Conservation (phyloP, 2,329 filamentous ascomycete species). For the Penicillium sp. region DNA sequence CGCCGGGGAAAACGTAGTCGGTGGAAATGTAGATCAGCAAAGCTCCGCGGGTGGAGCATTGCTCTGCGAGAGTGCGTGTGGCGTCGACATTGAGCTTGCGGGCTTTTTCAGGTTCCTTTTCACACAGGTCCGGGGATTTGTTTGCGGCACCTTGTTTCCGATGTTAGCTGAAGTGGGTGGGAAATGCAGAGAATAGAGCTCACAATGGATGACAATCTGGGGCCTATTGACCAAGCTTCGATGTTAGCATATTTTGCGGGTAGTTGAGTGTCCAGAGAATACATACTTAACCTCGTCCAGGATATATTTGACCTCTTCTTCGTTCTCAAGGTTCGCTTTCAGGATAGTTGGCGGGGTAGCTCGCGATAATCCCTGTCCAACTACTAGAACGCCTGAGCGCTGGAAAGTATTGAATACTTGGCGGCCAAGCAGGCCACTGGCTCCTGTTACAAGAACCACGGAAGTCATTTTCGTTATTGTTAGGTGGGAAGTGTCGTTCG, state of each 20-base stretch:
- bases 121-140: constrained; percentile 82
- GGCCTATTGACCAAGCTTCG: constrained; percentile 54
- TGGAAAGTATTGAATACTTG: constrained; percentile 74
- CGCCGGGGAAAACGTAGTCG: constrained; percentile 76
- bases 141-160: constrained; percentile 71
- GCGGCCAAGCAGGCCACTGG: constrained; percentile 79
- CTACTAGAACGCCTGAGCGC: constrained; percentile 65
- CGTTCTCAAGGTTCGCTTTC: constrained; percentile 54
- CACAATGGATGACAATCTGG: constrained; percentile 78
- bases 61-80: constrained; percentile 64
- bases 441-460: constrained; percentile 76
- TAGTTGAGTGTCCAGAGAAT: neutral
- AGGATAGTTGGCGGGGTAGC: constrained; percentile 69
- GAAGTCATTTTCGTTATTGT: constrained; percentile 36
- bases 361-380: constrained; percentile 72
- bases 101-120: constrained; percentile 74
- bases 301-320: constrained; percentile 46
- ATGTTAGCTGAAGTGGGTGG: constrained; percentile 9
- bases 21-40: constrained; percentile 66
- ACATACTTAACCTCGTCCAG: constrained; percentile 56
- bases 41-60: constrained; percentile 58
- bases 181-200: constrained; percentile 27
- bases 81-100: constrained; percentile 73
- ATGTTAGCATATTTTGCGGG: neutral
- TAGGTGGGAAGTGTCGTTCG: neutral